Percentiles rank a stretch among this genome's conserved stretches.
Evolutionary conservation across 73 alveolate species (phyloP).

Genomic region (Stentor coeruleus): DNA sequence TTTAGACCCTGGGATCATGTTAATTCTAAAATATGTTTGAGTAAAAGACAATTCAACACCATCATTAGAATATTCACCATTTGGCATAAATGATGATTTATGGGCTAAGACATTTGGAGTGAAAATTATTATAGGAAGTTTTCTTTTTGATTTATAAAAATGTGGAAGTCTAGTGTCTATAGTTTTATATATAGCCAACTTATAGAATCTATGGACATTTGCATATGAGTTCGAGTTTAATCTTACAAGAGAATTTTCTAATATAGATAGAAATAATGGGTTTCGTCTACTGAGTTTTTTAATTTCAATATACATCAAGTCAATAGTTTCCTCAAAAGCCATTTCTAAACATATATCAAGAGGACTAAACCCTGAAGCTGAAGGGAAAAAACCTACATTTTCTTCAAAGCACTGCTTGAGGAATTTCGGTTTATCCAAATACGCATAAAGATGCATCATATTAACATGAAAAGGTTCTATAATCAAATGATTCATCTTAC

Average conservation of each 20-base stretch:
- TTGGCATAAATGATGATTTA: neutral
- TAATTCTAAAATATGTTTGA: neutral
- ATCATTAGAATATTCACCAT: neutral
- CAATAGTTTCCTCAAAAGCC: neutral
- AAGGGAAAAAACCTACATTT: neutral
- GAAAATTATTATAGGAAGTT: neutral
- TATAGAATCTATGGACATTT: neutral
- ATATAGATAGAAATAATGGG: neutral
- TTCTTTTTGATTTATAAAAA: neutral
- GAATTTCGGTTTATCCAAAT: neutral
- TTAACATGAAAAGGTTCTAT: neutral
- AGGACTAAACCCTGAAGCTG: neutral
- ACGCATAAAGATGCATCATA: neutral
- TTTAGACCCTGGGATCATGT: constrained; percentile 9
- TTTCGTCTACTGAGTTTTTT: neutral
- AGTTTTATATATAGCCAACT: neutral
- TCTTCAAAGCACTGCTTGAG: neutral
- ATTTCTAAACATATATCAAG: neutral
- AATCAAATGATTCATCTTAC: neutral
- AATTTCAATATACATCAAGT: neutral
- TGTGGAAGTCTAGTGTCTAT: neutral
- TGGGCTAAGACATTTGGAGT: neutral
- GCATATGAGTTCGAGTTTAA: neutral
- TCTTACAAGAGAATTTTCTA: neutral
- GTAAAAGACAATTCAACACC: neutral